A percentile compares a stretch with the other conserved stretches of the same genome.
These are phyloP conservation scores for Boletellus emodensis DNA, from an alignment of 768 basidiomycete genomes.

Conservation along the genomic window DNA sequence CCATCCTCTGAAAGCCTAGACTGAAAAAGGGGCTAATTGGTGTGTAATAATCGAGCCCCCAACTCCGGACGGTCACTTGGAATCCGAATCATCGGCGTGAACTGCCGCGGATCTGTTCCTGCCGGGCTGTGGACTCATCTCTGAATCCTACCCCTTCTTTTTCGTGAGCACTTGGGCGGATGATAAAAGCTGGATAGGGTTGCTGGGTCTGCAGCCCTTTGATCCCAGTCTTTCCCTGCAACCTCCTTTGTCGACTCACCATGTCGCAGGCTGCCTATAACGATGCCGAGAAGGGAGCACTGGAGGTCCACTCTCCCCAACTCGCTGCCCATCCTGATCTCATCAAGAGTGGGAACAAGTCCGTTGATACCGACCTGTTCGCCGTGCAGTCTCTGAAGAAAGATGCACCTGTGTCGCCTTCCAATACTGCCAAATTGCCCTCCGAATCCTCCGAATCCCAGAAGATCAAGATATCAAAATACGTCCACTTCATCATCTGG, in stretches of 20 bases:
- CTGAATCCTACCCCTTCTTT: conserved; percentile 17
- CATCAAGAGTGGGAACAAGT: conserved; percentile 39
- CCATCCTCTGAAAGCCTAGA: not conserved
- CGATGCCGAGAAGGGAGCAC: conserved; percentile 58
- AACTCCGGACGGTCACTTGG: conserved; percentile 5
- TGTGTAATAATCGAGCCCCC: not conserved
- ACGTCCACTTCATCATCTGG: conserved; percentile 65
- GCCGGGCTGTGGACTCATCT: conserved; percentile 7
- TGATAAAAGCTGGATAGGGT: conserved; percentile 23
- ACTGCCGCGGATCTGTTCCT: conserved; percentile 1
- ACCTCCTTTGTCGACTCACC: not conserved
- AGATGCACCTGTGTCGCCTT: conserved; percentile 35
- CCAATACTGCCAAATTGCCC: conserved; percentile 34
- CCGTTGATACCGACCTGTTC: conserved; percentile 27
- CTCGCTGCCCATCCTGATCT: conserved; percentile 27
- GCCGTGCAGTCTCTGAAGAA: conserved; percentile 39
- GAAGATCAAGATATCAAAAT: conserved; percentile 57
- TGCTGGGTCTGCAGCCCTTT: not conserved
- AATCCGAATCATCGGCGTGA: conserved; percentile 10
- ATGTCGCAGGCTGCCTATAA: conserved; percentile 47
- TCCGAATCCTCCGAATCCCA: conserved; percentile 35
- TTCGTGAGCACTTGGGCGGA: conserved; percentile 2
- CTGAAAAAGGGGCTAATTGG: not conserved
- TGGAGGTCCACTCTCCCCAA: conserved; percentile 39
- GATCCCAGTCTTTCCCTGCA: conserved; percentile 7